Evolutionary conservation across 1,284 basidiomycete species (phyloP).

Genomic region (Puccinia sorghi): DNA sequence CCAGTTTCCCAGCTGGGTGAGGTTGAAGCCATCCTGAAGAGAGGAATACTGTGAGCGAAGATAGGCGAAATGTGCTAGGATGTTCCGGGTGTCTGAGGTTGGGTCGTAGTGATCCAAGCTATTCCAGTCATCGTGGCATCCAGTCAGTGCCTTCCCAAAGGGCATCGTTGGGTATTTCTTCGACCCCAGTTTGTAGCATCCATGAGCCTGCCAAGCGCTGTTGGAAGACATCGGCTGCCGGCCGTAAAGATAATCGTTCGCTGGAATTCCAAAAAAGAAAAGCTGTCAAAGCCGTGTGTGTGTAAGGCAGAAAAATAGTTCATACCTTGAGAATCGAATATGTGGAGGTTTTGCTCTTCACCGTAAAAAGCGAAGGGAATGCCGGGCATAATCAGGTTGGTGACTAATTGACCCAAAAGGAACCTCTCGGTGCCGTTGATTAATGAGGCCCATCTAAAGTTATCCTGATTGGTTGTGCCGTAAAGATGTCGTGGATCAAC

Average conservation of each 20-base stretch:
- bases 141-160: slow-evolving; percentile 71
- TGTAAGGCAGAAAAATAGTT: background rate
- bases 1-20: slow-evolving; percentile 78
- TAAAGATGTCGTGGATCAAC: slow-evolving; percentile 84
- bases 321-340: slow-evolving; percentile 47
- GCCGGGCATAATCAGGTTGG: slow-evolving; percentile 78
- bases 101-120: slow-evolving; percentile 89
- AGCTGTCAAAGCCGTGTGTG: background rate
- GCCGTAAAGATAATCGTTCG: slow-evolving; percentile 60
- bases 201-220: slow-evolving; percentile 84
- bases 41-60: slow-evolving; percentile 70
- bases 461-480: slow-evolving; percentile 82
- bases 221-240: slow-evolving; percentile 87
- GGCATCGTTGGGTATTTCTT: slow-evolving; percentile 87
- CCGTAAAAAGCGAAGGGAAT: slow-evolving; percentile 66
- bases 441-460: slow-evolving; percentile 87
- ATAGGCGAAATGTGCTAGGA: slow-evolving; percentile 71
- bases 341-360: slow-evolving; percentile 41
- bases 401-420: slow-evolving; percentile 74
- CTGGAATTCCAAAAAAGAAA: slow-evolving; percentile 3
- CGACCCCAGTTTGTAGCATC: slow-evolving; percentile 83
- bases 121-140: slow-evolving; percentile 83
- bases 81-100: slow-evolving; percentile 71
- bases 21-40: slow-evolving; percentile 78
- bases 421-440: slow-evolving; percentile 76